Percentiles rank a stretch among this genome's conserved stretches.
phyloP scores from a whole-genome alignment of 805 yeast genomes.

The Saccharomycopsis fibuligera region DNA sequence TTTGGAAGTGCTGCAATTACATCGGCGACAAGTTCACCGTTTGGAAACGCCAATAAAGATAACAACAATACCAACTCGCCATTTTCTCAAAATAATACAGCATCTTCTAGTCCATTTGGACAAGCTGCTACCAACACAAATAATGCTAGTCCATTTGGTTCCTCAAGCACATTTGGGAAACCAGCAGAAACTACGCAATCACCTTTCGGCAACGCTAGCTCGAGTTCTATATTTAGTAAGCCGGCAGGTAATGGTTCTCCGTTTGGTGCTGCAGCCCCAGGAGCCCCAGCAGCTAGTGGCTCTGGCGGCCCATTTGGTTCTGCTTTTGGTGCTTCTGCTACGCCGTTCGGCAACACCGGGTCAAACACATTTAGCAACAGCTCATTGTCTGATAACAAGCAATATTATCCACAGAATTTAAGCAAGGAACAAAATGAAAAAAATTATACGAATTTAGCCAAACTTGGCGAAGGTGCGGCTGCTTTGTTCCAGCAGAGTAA shows the following conservation, averaged over 20 bases:
- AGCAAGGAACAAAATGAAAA: constrained; percentile 25
- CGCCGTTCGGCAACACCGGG: background rate
- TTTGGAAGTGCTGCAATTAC: background rate
- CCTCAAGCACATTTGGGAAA: background rate
- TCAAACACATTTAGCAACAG: background rate
- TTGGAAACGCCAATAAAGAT: background rate
- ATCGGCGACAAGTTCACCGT: background rate
- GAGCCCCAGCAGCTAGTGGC: background rate
- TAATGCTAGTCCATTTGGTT: background rate
- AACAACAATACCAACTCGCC: no score
- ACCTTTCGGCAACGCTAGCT: constrained; percentile 1
- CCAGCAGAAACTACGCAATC: background rate
- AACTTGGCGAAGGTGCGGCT: constrained; percentile 37
- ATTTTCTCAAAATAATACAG: background rate
- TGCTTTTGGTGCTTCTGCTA: background rate
- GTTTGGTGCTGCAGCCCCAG: background rate
- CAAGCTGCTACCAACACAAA: no score
- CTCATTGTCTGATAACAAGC: background rate
- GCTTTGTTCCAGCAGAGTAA: constrained; percentile 40
- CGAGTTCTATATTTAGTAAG: background rate
- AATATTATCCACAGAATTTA: background rate
- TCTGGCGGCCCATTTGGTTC: constrained; percentile 1
- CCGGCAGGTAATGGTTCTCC: background rate
- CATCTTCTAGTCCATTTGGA: background rate
- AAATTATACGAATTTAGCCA: constrained; percentile 28